Evolutionary conservation across 176 grass and related monocot species (phyloP), one percentile per base, ranked within the genome.

Genomic region (Oropetium thomaeum): DNA sequence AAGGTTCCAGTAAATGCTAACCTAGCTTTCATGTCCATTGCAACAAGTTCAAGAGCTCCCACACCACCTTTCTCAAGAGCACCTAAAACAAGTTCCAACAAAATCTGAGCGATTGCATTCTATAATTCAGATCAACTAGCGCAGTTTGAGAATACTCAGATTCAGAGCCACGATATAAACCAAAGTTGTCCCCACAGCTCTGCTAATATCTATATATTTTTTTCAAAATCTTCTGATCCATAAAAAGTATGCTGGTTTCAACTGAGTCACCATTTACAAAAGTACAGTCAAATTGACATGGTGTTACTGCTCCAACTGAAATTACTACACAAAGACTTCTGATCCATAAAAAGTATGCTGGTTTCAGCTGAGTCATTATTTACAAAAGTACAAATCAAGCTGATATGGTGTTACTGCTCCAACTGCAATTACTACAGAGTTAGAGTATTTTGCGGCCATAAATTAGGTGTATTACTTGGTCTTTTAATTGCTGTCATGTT

Each of bases 11-110:
- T 49, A 68, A 81, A 77, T 30, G 53, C 79, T 62, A 80, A 99
- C 96, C 96, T 95, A 75, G 96, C 91, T 93, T 99, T 99, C 96
- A 99, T 95, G 80, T 99, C 92, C 96, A 99, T 99, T 49, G 96
- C 96, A 81, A 99, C 96, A 63, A 99, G 96, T 85, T 99, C 96
- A 77, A 99, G 89, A 64, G 96, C 96, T 63, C 96, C 96, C 70
- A 99, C 96, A 86, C 96, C 91, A 79, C 96, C 96, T 90, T 99
- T 99, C 81, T 99, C 96, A 75, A 99, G 91, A 82, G 91, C 92
- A 45, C 83, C 96, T 99, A 77, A 77, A 92, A 65, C n/a, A 83
- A 32, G 19, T 80, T 75, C 32, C 23, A 35, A 79, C 32, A 69
- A 71, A 53, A 47, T 38, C 14, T 69, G 53, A 79, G 57, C 20